These are phyloP conservation scores for Kalaharituber pfeilii DNA, from an alignment of 2,329 filamentous ascomycete species.

Conservation along the genomic window DNA sequence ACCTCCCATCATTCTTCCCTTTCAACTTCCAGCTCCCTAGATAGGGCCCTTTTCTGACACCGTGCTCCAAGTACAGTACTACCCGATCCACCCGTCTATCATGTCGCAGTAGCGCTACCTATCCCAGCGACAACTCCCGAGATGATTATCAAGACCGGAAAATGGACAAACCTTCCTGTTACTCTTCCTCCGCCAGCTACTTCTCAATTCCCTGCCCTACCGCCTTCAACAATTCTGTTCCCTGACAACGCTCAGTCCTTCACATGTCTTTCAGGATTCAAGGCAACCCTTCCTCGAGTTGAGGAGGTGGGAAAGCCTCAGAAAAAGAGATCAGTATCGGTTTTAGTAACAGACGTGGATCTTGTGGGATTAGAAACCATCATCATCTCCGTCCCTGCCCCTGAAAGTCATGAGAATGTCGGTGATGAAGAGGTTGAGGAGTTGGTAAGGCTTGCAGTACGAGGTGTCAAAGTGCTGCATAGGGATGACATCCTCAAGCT, in stretches of 20 bases:
- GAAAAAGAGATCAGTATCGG: slow-evolving; percentile 39
- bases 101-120: neutral
- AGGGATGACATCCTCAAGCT: slow-evolving; percentile 62
- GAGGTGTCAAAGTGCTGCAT: slow-evolving; percentile 59
- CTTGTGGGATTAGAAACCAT: slow-evolving; percentile 68
- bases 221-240: slow-evolving; percentile 65
- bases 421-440: slow-evolving; percentile 33
- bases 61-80: slow-evolving; percentile 12
- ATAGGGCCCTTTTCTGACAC: slow-evolving; percentile 21
- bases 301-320: slow-evolving; percentile 33
- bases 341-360: slow-evolving; percentile 63
- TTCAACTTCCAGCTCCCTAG: no score
- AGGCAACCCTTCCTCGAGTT: slow-evolving; percentile 52
- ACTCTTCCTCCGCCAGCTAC: slow-evolving; percentile 31
- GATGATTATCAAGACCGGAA: slow-evolving; percentile 29
- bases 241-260: slow-evolving; percentile 41
- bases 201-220: slow-evolving; percentile 41
- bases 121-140: slow-evolving; percentile 22
- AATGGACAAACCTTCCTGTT: slow-evolving; percentile 77
- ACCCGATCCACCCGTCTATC: slow-evolving; percentile 26
- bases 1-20: no score
- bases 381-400: slow-evolving; percentile 74
- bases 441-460: slow-evolving; percentile 53
- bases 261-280: slow-evolving; percentile 39
- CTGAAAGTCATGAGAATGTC: slow-evolving; percentile 23